A percentile compares a stretch with the other conserved stretches of the same genome.
Evolutionary conservation across 371 early-diverging fungal genomes (phyloP).

Genomic region (Nematocida sp.): DNA sequence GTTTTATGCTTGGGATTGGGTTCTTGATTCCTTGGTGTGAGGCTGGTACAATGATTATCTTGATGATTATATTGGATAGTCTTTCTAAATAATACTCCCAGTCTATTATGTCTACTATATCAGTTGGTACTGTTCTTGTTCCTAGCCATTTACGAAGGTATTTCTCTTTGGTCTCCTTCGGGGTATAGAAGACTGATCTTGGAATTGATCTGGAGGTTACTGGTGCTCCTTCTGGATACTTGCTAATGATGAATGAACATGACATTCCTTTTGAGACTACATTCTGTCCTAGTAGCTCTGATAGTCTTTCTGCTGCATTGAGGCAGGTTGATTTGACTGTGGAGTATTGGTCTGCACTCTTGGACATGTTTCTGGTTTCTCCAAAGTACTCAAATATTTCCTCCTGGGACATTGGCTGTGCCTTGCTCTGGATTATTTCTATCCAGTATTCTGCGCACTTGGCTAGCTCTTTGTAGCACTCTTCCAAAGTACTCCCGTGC

Average conservation of each 20-base stretch:
- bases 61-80: slow-evolving; percentile 84
- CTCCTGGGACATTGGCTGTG: slow-evolving; percentile 72
- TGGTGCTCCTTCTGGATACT: slow-evolving; percentile 75
- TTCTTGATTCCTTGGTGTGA: slow-evolving; percentile 86
- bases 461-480: slow-evolving; percentile 84
- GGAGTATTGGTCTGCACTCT: slow-evolving; percentile 81
- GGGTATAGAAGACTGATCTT: slow-evolving; percentile 82
- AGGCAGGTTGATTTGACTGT: slow-evolving; percentile 84
- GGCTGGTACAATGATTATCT: slow-evolving; percentile 94
- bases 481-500: slow-evolving; percentile 74
- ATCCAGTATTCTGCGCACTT: slow-evolving; percentile 84
- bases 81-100: slow-evolving; percentile 96
- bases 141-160: slow-evolving; percentile 82
- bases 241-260: slow-evolving; percentile 87
- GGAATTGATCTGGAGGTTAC: slow-evolving; percentile 93
- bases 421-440: slow-evolving; percentile 78
- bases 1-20: slow-evolving; percentile 76
- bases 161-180: slow-evolving; percentile 71
- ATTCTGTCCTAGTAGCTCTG: slow-evolving; percentile 88
- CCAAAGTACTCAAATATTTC: slow-evolving; percentile 91
- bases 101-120: slow-evolving; percentile 80
- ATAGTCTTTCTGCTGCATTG: slow-evolving; percentile 82
- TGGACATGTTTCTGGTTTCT: slow-evolving; percentile 92
- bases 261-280: slow-evolving; percentile 91
- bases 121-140: slow-evolving; percentile 67